Evolutionary conservation across 441 rosid genomes (phyloP).

Genomic region (California macrophylla): DNA sequence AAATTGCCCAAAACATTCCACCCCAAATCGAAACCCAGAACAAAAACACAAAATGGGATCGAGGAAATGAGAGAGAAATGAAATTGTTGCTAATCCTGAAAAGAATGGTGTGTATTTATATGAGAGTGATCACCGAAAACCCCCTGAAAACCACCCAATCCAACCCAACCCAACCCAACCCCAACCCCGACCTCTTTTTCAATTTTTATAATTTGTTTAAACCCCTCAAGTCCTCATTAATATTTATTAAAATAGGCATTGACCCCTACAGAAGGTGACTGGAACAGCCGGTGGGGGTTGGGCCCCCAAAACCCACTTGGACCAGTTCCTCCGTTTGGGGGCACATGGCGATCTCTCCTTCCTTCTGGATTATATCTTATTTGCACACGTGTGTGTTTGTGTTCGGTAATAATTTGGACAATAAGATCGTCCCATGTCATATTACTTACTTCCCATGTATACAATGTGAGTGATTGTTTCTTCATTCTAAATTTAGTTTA

Average conservation of each 20-base stretch:
- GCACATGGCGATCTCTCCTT: slow-evolving; percentile 30
- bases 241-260: slow-evolving; percentile 5
- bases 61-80: background rate
- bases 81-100: slow-evolving; percentile 9
- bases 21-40: background rate
- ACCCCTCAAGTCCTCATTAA: slow-evolving; percentile 15
- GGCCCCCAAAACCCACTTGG: slow-evolving; percentile 26
- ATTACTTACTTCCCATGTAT: no score
- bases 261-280: slow-evolving; percentile 7
- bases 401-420: background rate
- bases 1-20: slow-evolving; percentile 1
- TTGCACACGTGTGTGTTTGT: background rate
- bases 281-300: slow-evolving; percentile 24
- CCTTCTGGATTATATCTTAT: slow-evolving; percentile 22
- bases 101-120: slow-evolving; percentile 8
- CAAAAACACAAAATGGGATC: slow-evolving; percentile 2
- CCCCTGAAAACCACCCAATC: slow-evolving; percentile 34
- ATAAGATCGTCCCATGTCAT: background rate
- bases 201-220: slow-evolving; percentile 9
- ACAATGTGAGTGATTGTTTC: no score
- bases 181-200: slow-evolving; percentile 1
- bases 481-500: no score
- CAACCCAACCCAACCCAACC: no score
- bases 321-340: slow-evolving; percentile 30
- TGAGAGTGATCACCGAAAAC: slow-evolving; percentile 32